These are phyloP conservation scores for Quillaja saponaria DNA, from an alignment of 306 rosid species.

Conservation along the genomic window DNA sequence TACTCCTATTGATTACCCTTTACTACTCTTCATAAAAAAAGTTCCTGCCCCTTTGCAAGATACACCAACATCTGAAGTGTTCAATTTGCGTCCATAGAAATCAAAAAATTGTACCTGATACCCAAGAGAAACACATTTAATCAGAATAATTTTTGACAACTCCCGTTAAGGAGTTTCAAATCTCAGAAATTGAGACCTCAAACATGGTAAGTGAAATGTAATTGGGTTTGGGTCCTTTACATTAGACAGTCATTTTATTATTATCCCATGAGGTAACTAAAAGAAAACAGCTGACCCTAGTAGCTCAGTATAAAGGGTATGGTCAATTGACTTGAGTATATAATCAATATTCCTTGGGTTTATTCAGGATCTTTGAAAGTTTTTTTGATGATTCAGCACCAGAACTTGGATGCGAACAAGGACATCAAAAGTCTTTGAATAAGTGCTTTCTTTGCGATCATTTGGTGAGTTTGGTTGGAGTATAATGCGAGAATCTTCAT, in stretches of 20 bases:
- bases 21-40: conserved; percentile 67
- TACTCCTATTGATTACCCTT: conserved; percentile 57
- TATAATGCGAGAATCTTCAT: too few species aligned
- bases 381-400: too few species aligned
- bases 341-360: neutral
- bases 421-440: too few species aligned
- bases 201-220: neutral
- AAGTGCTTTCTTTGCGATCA: too few species aligned
- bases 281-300: too few species aligned
- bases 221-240: too few species aligned
- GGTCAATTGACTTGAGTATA: neutral
- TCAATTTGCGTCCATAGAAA: conserved; percentile 87
- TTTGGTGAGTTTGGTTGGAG: too few species aligned
- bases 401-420: too few species aligned
- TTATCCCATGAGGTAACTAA: too few species aligned
- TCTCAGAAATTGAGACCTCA: neutral
- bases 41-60: conserved; percentile 74
- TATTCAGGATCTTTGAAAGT: too few species aligned
- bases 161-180: conserved; percentile 12
- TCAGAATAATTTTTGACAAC: conserved; percentile 15
- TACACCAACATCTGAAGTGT: conserved; percentile 91
- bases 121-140: conserved; percentile 13
- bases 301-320: too few species aligned
- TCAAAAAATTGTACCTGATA: conserved; percentile 83
- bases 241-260: too few species aligned